These are phyloP conservation scores for Thelephora ganbajun DNA, from an alignment of 768 basidiomycete genomes.

Conservation along the genomic window DNA sequence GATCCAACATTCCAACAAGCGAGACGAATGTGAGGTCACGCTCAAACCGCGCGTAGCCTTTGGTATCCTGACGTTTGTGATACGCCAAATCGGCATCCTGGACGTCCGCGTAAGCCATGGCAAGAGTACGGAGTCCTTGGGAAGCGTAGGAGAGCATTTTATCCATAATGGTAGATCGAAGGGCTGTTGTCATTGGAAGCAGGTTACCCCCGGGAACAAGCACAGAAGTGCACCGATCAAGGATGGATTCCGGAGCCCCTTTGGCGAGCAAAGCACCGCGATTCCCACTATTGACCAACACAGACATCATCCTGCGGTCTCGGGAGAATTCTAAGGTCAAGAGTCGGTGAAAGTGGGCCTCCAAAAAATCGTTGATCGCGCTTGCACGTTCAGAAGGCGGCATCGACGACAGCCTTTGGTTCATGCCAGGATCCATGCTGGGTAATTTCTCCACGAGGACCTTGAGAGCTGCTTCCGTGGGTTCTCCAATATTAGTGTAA, in stretches of 20 bases:
- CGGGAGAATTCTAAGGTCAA: conserved; percentile 96
- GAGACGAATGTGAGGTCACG: conserved; percentile 88
- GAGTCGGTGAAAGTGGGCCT: conserved; percentile 59
- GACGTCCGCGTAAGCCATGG: conserved; percentile 75
- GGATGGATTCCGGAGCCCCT: conserved; percentile 90
- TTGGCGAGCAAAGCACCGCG: conserved; percentile 81
- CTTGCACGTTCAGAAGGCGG: conserved; percentile 52
- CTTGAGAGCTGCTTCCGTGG: conserved; percentile 93
- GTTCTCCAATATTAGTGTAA: conserved; percentile 85
- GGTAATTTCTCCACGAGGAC: conserved; percentile 93
- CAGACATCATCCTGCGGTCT: conserved; percentile 99
- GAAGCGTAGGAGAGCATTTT: conserved; percentile 63
- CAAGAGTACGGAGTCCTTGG: conserved; percentile 80
- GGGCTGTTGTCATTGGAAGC: conserved; percentile 47
- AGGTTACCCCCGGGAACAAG: conserved; percentile 43
- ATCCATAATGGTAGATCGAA: conserved; percentile 48
- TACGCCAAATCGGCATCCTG: conserved; percentile 64
- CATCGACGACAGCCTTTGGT: conserved; percentile 42
- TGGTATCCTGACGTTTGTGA: conserved; percentile 66
- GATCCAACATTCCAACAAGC: conserved; percentile 94
- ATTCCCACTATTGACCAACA: conserved; percentile 61
- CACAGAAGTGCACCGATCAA: conserved; percentile 75
- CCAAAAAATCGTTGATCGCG: conserved; percentile 77
- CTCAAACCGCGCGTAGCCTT: conserved; percentile 85
- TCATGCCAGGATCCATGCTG: conserved; percentile 44